Percentiles rank a stretch among this genome's conserved stretches.
Evolutionary conservation across 2,329 filamentous ascomycete genomes (phyloP).

Genomic region (Clarireedia paspali): DNA sequence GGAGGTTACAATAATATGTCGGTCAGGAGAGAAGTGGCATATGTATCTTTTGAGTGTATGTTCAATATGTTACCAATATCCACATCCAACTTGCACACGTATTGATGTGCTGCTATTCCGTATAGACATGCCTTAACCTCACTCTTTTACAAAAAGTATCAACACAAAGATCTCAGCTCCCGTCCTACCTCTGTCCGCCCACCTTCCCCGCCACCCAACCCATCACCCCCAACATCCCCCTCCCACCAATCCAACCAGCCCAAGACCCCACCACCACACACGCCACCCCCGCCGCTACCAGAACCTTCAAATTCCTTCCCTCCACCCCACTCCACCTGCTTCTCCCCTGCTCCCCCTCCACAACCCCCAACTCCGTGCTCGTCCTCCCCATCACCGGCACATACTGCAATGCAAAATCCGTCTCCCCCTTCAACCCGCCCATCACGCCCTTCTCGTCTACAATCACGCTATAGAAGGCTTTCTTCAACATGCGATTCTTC

Average conservation of each 20-base stretch:
- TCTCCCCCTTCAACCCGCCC: slow-evolving; percentile 51
- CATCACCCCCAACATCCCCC: background rate
- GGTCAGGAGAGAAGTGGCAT: no score
- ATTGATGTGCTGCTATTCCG: no score
- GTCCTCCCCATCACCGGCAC: slow-evolving; percentile 43
- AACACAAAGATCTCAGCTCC: background rate
- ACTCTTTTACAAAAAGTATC: no score
- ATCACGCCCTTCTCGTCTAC: slow-evolving; percentile 50
- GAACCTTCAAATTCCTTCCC: slow-evolving; percentile 38
- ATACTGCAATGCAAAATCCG: slow-evolving; percentile 65
- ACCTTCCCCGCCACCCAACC: background rate
- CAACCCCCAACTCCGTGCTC: slow-evolving; percentile 30
- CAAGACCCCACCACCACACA: slow-evolving; percentile 14
- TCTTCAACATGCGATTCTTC: slow-evolving; percentile 10
- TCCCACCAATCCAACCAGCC: background rate
- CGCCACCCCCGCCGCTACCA: slow-evolving; percentile 34
- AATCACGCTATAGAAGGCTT: slow-evolving; percentile 49
- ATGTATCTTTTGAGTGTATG: no score
- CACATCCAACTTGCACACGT: no score
- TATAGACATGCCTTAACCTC: no score
- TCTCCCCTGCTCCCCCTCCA: slow-evolving; percentile 20
- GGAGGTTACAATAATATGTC: no score
- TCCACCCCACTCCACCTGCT: slow-evolving; percentile 34
- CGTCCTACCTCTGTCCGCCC: background rate
- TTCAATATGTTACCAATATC: no score